Evolutionary conservation across 306 rosid species (phyloP).

Genomic region (Dryas octopetala): DNA sequence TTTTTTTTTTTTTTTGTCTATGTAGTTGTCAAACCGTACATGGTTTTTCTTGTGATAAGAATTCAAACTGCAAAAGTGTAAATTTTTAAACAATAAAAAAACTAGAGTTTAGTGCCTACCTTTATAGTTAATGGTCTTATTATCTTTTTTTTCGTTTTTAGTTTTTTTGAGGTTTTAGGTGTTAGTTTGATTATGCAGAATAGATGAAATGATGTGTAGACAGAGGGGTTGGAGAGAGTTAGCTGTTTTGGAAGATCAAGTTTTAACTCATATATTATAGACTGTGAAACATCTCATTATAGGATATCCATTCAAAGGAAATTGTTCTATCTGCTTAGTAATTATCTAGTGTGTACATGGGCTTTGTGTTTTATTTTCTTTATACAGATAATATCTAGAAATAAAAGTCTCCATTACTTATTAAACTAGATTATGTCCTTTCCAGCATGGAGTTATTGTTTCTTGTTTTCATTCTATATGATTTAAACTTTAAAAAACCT

Average conservation of each 20-base stretch:
- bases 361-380: too few relatives aligned
- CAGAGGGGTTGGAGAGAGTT: constrained; percentile 99
- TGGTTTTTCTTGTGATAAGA: too few relatives aligned
- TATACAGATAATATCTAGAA: background rate
- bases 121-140: background rate
- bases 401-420: background rate
- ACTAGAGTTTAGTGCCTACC: background rate
- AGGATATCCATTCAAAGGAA: background rate
- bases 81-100: background rate
- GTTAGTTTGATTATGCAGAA: constrained; percentile 49
- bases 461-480: background rate
- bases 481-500: background rate
- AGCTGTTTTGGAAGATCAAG: constrained; percentile 57
- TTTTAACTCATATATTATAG: background rate
- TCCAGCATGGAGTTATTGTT: background rate
- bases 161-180: constrained; percentile 2
- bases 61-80: background rate
- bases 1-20: too few relatives aligned
- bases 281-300: background rate
- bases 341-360: too few relatives aligned
- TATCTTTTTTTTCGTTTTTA: background rate
- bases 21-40: background rate
- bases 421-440: constrained; percentile 6
- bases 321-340: background rate
- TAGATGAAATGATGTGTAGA: constrained; percentile 99